Evolutionary conservation across 306 rosid species (phyloP).

Genomic region (Senna tora): DNA sequence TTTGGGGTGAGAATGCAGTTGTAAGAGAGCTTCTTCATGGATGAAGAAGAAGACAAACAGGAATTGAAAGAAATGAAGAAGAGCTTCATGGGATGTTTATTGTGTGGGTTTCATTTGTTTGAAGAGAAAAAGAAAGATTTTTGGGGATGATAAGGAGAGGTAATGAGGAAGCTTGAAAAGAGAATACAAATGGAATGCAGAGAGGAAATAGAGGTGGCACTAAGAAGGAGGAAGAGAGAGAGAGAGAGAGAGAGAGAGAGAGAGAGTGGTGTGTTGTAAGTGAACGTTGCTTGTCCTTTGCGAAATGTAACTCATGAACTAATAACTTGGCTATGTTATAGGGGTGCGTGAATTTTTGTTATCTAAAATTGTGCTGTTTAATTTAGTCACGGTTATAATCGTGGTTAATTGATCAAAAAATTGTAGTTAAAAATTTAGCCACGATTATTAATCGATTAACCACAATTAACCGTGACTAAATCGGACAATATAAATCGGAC

Average conservation of each 20-base stretch:
- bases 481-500: no score
- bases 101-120: not conserved
- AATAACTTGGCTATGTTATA: no score
- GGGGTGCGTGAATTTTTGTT: no score
- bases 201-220: not conserved
- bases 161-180: not conserved
- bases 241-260: no score
- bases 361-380: no score
- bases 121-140: conserved; percentile 12
- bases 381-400: no score
- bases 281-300: conserved; percentile 54
- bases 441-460: no score
- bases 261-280: no score
- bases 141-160: conserved; percentile 10
- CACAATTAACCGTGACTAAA: no score
- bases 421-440: no score
- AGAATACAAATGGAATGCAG: conserved; percentile 22
- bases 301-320: conserved; percentile 41
- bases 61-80: conserved; percentile 83
- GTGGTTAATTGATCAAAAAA: no score
- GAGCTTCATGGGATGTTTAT: conserved; percentile 39
- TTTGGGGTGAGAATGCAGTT: conserved; percentile 82
- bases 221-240: conserved; percentile 11
- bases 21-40: conserved; percentile 75
- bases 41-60: conserved; percentile 63